phyloP scores from a whole-genome alignment of 768 basidiomycete genomes.

The Trametes maxima region DNA sequence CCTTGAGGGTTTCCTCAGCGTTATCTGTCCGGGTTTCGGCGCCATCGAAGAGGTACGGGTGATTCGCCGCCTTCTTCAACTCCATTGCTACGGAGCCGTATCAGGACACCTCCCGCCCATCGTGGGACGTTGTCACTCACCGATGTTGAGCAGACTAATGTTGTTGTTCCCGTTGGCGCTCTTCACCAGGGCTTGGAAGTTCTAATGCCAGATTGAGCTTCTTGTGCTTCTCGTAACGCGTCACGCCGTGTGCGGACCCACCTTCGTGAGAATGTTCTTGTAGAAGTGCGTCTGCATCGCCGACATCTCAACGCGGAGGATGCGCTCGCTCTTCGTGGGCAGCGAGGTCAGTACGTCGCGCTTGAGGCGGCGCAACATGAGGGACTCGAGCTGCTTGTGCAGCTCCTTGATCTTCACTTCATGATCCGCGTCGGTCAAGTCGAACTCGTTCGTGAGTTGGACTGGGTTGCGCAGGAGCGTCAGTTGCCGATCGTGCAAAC shows the following conservation, averaged over 20 bases:
- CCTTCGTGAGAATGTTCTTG: constrained; percentile 97
- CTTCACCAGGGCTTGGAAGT: constrained; percentile 91
- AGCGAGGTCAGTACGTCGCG: constrained; percentile 94
- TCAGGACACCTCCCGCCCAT: neutral
- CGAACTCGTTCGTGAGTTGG: constrained; percentile 92
- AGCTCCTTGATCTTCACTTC: constrained; percentile 95
- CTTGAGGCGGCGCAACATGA: constrained; percentile 96
- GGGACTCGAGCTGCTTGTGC: constrained; percentile 86
- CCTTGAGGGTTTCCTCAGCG: constrained; percentile 84
- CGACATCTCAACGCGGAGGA: constrained; percentile 96
- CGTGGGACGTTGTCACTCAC: constrained; percentile 40
- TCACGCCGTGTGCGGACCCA: constrained; percentile 31
- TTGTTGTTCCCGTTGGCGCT: constrained; percentile 87
- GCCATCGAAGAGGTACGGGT: constrained; percentile 97
- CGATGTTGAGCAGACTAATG: constrained; percentile 95
- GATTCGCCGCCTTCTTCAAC: constrained; percentile 97
- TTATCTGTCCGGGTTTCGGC: constrained; percentile 70
- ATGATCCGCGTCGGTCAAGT: constrained; percentile 90
- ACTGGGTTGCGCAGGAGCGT: constrained; percentile 48
- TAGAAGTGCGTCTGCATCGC: constrained; percentile 97
- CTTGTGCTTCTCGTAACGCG: neutral
- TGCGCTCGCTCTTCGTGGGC: constrained; percentile 98
- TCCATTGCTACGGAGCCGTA: constrained; percentile 76
- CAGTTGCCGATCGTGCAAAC: neutral
- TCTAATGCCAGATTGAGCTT: constrained; percentile 49